phyloP scores from a whole-genome alignment of 495 filamentous ascomycete species.

The Haplographium delicatum region DNA sequence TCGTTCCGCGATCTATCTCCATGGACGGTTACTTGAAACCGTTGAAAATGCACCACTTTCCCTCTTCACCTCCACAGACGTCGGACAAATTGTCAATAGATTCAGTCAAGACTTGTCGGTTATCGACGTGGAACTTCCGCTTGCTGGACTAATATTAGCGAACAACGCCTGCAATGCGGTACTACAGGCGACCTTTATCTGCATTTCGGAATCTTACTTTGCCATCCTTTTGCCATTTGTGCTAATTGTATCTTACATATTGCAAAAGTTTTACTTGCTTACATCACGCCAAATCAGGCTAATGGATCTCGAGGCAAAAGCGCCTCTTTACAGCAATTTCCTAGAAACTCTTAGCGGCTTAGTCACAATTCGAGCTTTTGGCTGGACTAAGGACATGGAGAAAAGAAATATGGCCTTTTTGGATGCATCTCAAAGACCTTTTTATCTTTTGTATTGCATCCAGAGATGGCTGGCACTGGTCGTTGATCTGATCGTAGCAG shows the following conservation, averaged over 20 bases:
- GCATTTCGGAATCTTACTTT: conserved; percentile 22
- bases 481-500: conserved; percentile 44
- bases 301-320: conserved; percentile 54
- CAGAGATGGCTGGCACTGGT: conserved; percentile 38
- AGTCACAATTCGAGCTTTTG: conserved; percentile 42
- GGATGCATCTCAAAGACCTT: conserved; percentile 51
- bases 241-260: background rate
- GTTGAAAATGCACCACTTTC: conserved; percentile 23
- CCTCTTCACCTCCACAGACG: conserved; percentile 27
- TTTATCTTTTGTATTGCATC: conserved; percentile 44
- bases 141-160: conserved; percentile 5
- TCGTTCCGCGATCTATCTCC: conserved; percentile 16
- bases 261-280: conserved; percentile 46
- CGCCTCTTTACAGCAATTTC: conserved; percentile 54
- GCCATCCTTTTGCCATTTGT: conserved; percentile 33
- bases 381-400: conserved; percentile 29
- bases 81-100: conserved; percentile 17
- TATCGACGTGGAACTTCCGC: conserved; percentile 26
- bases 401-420: conserved; percentile 37
- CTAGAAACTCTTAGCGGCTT: conserved; percentile 44
- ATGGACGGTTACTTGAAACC: conserved; percentile 22
- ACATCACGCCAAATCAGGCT: conserved; percentile 60
- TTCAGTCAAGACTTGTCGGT: conserved; percentile 28
- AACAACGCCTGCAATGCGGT: background rate
- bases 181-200: conserved; percentile 15